phyloP scores from a whole-genome alignment of 2,329 filamentous ascomycete species.

The Colletotrichum sp. region DNA sequence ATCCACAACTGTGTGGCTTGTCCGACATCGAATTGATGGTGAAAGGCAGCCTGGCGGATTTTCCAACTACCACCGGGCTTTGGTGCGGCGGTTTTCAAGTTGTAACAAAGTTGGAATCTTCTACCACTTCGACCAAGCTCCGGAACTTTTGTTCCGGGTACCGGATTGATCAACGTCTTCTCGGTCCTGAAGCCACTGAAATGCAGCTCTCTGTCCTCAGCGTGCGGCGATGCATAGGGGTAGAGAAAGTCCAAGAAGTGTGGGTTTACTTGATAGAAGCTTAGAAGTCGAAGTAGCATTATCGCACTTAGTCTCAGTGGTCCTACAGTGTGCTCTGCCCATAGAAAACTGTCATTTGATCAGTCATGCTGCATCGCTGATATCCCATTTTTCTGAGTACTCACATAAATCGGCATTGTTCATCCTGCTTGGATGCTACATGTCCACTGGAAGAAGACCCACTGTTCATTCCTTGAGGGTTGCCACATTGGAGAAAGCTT shows the following conservation, averaged over 20 bases:
- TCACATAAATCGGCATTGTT: background rate
- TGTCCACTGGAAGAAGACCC: no score
- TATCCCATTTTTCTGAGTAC: no score
- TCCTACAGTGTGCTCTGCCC: background rate
- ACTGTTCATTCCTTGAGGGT: no score
- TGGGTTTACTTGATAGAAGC: constrained; percentile 44
- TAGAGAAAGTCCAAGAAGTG: constrained; percentile 42
- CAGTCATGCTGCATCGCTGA: background rate
- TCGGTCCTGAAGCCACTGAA: constrained; percentile 42
- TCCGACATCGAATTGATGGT: constrained; percentile 44
- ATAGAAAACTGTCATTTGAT: background rate
- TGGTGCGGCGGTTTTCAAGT: constrained; percentile 31
- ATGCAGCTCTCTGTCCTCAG: constrained; percentile 31
- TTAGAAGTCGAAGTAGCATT: constrained; percentile 26
- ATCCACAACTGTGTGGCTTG: constrained; percentile 44
- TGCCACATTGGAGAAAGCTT: background rate
- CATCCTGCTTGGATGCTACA: background rate
- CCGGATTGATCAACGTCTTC: constrained; percentile 25
- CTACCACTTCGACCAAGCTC: constrained; percentile 35
- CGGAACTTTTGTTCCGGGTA: constrained; percentile 18
- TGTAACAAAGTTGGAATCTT: constrained; percentile 40
- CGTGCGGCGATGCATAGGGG: constrained; percentile 35
- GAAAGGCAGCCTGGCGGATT: constrained; percentile 39
- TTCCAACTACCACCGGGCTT: constrained; percentile 28
- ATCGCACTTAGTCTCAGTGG: background rate